A percentile compares a stretch with the other conserved stretches of the same genome.
phyloP scores from a whole-genome alignment of 331 rosid species.

The Cydonia oblonga region DNA sequence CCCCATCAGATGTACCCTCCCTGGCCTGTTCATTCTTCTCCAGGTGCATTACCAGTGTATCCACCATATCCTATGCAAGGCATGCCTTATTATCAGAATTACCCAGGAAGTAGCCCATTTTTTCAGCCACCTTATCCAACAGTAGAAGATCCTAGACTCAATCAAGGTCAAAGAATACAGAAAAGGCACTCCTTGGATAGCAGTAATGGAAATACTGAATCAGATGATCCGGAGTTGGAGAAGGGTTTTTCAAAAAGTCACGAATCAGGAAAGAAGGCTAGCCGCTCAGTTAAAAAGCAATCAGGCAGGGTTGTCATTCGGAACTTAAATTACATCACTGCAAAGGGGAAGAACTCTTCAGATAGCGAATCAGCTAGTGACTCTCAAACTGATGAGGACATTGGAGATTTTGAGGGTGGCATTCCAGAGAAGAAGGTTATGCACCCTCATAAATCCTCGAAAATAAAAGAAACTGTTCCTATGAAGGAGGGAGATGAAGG shows the following conservation, averaged over 20 bases:
- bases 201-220: slow-evolving; percentile 45
- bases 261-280: slow-evolving; percentile 44
- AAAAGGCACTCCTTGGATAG: slow-evolving; percentile 84
- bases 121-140: slow-evolving; percentile 71
- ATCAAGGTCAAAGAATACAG: slow-evolving; percentile 36
- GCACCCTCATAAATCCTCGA: slow-evolving; percentile 38
- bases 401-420: slow-evolving; percentile 22
- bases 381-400: slow-evolving; percentile 52
- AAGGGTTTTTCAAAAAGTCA: slow-evolving; percentile 40
- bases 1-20: slow-evolving; percentile 81
- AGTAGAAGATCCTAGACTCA: slow-evolving; percentile 51
- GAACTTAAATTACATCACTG: slow-evolving; percentile 78
- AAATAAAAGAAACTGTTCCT: slow-evolving; percentile 32
- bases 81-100: slow-evolving; percentile 79
- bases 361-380: slow-evolving; percentile 59
- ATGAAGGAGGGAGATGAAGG: slow-evolving; percentile 56
- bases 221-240: slow-evolving; percentile 48
- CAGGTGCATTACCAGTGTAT: slow-evolving; percentile 65
- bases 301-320: slow-evolving; percentile 83
- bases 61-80: slow-evolving; percentile 88
- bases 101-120: slow-evolving; percentile 62
- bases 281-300: slow-evolving; percentile 56
- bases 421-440: slow-evolving; percentile 11
- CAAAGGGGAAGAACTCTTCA: slow-evolving; percentile 53
- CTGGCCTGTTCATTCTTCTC: slow-evolving; percentile 91